Percentiles rank a stretch among this genome's conserved stretches.
phyloP scores from a whole-genome alignment of 2,329 filamentous ascomycete genomes.

The Aspergillus amoenus region DNA sequence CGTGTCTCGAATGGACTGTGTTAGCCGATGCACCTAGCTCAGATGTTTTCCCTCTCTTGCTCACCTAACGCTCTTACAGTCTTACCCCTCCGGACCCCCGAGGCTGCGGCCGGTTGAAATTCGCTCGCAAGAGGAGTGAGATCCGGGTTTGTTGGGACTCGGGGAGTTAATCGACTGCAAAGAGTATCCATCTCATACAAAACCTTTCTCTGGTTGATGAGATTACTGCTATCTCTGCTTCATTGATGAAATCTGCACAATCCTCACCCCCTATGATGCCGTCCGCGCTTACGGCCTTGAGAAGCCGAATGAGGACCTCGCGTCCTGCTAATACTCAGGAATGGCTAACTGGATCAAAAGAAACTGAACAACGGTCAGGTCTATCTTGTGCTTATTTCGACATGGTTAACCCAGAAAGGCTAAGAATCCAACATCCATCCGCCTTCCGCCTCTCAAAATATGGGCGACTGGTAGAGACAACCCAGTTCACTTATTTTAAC shows the following conservation, averaged over 20 bases:
- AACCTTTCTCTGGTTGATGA: neutral
- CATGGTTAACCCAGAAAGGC: neutral
- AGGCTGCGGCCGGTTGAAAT: neutral
- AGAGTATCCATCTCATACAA: neutral
- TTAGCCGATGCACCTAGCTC: neutral
- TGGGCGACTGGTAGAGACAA: neutral
- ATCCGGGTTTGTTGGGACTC: neutral
- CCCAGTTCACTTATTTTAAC: neutral
- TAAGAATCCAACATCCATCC: neutral
- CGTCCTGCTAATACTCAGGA: neutral
- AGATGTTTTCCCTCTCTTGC: neutral
- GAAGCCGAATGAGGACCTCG: neutral
- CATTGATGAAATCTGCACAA: neutral
- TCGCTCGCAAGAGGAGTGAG: neutral
- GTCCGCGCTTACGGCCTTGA: neutral
- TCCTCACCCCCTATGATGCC: neutral
- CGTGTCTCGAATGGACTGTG: neutral
- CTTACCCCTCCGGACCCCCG: neutral
- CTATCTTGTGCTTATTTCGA: neutral
- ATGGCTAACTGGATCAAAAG: neutral
- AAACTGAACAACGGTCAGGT: neutral
- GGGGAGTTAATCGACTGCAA: neutral
- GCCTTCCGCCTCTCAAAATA: neutral
- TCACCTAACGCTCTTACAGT: neutral
- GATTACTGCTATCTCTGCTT: neutral